Conservation (phyloP, 139 green algal genomes). For the Chlamydomonas sp. region DNA sequence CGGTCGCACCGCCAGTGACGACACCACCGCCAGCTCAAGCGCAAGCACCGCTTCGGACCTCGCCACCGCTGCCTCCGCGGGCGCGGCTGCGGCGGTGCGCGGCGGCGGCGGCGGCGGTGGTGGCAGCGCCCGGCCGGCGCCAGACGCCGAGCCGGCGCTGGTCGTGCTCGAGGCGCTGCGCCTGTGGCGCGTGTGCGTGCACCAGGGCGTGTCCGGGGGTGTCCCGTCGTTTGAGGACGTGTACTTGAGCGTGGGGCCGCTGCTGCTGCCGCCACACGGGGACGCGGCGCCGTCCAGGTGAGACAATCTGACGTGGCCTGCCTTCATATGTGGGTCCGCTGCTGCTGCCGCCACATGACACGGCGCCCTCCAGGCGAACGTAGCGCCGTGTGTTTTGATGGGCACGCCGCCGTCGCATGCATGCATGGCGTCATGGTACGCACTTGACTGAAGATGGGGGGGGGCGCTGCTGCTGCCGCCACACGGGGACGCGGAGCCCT, state of each 20-base stretch:
- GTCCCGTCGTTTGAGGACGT: slow-evolving; percentile 33
- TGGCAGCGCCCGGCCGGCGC: no score
- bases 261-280: slow-evolving; percentile 16
- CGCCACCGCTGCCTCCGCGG: not conserved
- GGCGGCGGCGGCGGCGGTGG: no score
- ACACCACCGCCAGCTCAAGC: no score
- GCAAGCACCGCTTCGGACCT: no score
- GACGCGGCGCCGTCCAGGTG: slow-evolving; percentile 5
- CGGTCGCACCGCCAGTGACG: slow-evolving; percentile 3
- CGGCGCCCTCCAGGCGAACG: no score
- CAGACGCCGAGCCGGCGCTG: slow-evolving; percentile 7
- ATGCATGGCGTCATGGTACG: no score
- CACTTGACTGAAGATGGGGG: no score
- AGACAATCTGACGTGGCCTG: no score
- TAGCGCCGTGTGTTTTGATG: no score
- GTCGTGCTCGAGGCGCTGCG: slow-evolving; percentile 37
- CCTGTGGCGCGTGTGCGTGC: slow-evolving; percentile 38
- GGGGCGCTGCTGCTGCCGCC: slow-evolving; percentile 21
- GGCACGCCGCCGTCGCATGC: no score
- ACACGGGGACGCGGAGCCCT: not conserved
- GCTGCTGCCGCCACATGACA: no score
- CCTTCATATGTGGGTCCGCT: no score
- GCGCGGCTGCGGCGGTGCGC: not conserved
- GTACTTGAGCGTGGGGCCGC: slow-evolving; percentile 23
- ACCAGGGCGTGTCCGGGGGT: slow-evolving; percentile 32